A percentile compares a stretch with the other conserved stretches of the same genome.
phyloP scores from a whole-genome alignment of 73 alveolate genomes.

The Breviolum minutum region DNA sequence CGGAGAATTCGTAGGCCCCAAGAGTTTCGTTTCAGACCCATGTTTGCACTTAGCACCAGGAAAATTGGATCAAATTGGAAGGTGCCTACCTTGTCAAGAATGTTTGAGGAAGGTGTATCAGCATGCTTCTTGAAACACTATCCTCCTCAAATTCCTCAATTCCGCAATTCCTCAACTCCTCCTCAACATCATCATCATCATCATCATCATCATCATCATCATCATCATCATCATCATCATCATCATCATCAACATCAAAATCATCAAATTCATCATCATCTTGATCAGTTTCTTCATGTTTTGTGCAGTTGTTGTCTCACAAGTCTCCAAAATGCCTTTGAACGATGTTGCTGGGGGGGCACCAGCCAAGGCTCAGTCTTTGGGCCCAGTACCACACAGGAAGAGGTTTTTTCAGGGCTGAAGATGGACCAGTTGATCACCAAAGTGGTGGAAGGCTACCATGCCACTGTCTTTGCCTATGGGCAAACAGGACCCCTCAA shows the following conservation, averaged over 20 bases:
- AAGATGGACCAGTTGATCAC: slow-evolving; percentile 49
- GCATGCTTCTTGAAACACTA: too few species aligned
- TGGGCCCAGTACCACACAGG: slow-evolving; percentile 55
- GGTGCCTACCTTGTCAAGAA: too few species aligned
- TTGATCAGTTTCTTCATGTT: too few species aligned
- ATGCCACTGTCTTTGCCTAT: slow-evolving; percentile 84
- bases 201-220: too few species aligned
- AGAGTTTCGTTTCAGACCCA: slow-evolving; percentile 56
- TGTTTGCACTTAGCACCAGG: background rate
- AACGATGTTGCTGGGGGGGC: too few species aligned
- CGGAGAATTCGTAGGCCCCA: slow-evolving; percentile 81
- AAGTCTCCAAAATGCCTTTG: too few species aligned
- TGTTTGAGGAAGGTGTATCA: too few species aligned
- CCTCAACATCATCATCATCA: too few species aligned
- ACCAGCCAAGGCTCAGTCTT: slow-evolving; percentile 51
- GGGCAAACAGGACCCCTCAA: slow-evolving; percentile 59
- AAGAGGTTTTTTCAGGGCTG: slow-evolving; percentile 51
- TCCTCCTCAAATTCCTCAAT: too few species aligned
- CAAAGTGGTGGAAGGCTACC: slow-evolving; percentile 58
- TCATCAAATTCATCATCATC: background rate
- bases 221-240: too few species aligned
- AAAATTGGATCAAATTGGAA: background rate
- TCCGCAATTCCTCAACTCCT: too few species aligned
- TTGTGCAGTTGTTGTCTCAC: too few species aligned
- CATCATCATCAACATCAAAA: background rate